phyloP scores from a whole-genome alignment of 2,329 filamentous ascomycete species.

The Periconia digitata region DNA sequence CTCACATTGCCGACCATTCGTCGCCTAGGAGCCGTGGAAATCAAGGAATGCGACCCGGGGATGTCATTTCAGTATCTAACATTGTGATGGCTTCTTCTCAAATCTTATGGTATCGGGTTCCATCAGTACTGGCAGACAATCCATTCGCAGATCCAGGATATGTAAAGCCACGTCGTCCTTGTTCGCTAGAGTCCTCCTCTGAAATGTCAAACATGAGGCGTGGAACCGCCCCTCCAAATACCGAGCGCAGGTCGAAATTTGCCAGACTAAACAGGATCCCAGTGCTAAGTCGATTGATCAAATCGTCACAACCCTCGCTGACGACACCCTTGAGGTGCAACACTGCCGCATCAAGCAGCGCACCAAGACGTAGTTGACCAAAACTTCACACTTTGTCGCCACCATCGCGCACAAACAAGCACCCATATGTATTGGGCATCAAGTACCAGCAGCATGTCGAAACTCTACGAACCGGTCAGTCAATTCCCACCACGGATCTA shows the following conservation, averaged over 20 bases:
- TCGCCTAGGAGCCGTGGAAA: background rate
- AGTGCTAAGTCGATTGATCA: background rate
- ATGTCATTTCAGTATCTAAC: background rate
- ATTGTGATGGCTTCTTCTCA: background rate
- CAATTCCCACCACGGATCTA: constrained; percentile 10
- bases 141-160: too few species aligned
- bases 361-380: constrained; percentile 13
- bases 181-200: background rate
- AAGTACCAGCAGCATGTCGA: constrained; percentile 21
- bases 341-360: background rate
- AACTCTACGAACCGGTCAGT: constrained; percentile 14
- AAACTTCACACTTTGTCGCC: constrained; percentile 24
- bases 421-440: constrained; percentile 24
- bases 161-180: background rate
- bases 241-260: background rate
- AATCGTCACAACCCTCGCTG: too few species aligned
- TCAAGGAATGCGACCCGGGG: background rate
- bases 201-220: background rate
- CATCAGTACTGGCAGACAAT: background rate
- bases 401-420: constrained; percentile 15
- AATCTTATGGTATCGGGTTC: background rate
- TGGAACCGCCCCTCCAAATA: background rate
- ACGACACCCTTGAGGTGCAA: background rate
- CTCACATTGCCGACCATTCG: constrained; percentile 8
- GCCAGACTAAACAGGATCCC: background rate